Percentiles rank a stretch among this genome's conserved stretches.
These are phyloP conservation scores for Hippophae tibetana DNA, from an alignment of 306 rosid species.

Conservation along the genomic window DNA sequence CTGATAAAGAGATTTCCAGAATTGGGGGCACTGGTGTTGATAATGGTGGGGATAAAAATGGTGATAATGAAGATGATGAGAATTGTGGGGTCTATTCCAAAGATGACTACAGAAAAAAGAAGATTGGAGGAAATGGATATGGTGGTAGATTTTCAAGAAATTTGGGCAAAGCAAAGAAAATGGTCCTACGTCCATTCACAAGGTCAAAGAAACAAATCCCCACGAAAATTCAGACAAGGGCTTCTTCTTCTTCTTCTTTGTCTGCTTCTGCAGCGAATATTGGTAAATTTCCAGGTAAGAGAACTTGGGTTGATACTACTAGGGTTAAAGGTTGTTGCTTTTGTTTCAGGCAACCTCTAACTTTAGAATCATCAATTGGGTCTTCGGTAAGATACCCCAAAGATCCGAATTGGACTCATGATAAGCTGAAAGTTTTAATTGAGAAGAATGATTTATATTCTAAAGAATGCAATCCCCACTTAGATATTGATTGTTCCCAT, in stretches of 20 bases:
- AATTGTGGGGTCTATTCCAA: constrained; percentile 9
- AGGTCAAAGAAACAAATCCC: constrained; percentile 33
- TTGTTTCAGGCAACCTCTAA: constrained; percentile 45
- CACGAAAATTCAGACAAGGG: constrained; percentile 18
- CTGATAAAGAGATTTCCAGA: constrained; percentile 34
- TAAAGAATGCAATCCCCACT: constrained; percentile 62
- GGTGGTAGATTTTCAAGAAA: constrained; percentile 16
- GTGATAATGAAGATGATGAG: constrained; percentile 20
- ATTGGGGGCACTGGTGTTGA: constrained; percentile 19
- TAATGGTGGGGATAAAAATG: constrained; percentile 24
- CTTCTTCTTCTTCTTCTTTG: constrained; percentile 18
- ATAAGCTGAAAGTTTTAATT: constrained; percentile 44
- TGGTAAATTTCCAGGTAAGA: constrained; percentile 26
- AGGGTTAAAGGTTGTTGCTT: constrained; percentile 37
- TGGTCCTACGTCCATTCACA: constrained; percentile 31
- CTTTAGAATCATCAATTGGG: constrained; percentile 34
- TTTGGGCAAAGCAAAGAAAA: constrained; percentile 27
- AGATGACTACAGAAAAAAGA: constrained; percentile 23
- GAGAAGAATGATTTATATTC: constrained; percentile 66
- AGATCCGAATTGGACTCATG: constrained; percentile 40
- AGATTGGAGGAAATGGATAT: constrained; percentile 9
- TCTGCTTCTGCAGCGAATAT: neutral
- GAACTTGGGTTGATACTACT: constrained; percentile 8
- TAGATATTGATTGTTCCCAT: constrained; percentile 14
- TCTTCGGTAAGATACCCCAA: constrained; percentile 50